Conservation (phyloP, 2,329 filamentous ascomycete species). For the Thielaviopsis euricoi region DNA sequence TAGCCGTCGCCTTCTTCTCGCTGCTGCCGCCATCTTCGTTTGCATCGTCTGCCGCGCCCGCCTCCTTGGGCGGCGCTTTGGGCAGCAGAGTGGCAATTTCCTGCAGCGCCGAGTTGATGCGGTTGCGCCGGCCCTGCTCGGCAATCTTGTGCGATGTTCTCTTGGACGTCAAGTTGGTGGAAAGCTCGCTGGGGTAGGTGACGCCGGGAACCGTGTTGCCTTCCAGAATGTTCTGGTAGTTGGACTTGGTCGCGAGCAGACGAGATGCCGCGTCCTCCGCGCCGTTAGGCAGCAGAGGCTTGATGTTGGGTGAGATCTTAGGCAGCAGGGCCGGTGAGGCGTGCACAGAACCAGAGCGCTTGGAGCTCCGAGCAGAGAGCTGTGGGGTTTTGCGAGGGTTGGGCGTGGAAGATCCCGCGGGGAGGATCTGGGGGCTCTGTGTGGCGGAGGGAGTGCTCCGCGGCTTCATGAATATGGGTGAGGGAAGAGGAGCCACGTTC, state of each 20-base stretch:
- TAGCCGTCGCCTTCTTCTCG: conserved; percentile 21
- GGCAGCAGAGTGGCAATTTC: conserved; percentile 85
- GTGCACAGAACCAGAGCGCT: conserved; percentile 56
- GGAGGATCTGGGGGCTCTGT: conserved; percentile 46
- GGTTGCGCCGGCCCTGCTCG: conserved; percentile 85
- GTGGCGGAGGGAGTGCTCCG: conserved; percentile 33
- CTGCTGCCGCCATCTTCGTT: conserved; percentile 23
- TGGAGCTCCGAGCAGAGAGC: conserved; percentile 40
- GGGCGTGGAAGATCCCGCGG: conserved; percentile 30
- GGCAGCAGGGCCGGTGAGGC: conserved; percentile 75
- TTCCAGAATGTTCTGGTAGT: conserved; percentile 94
- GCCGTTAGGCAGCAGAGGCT: conserved; percentile 60
- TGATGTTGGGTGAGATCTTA: conserved; percentile 86
- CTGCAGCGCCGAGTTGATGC: conserved; percentile 85
- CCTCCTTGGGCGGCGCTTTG: conserved; percentile 28
- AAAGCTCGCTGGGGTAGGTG: conserved; percentile 77
- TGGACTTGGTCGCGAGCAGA: conserved; percentile 82
- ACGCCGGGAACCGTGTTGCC: conserved; percentile 82
- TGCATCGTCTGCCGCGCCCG: conserved; percentile 28
- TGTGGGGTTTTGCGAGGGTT: conserved; percentile 34
- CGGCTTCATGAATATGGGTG: conserved; percentile 28
- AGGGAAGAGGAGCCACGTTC: conserved; percentile 29
- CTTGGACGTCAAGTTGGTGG: conserved; percentile 88
- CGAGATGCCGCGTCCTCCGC: conserved; percentile 48
- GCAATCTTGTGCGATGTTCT: conserved; percentile 96